Evolutionary conservation across 805 yeast species (phyloP).

Genomic region (Spathaspora girioi): DNA sequence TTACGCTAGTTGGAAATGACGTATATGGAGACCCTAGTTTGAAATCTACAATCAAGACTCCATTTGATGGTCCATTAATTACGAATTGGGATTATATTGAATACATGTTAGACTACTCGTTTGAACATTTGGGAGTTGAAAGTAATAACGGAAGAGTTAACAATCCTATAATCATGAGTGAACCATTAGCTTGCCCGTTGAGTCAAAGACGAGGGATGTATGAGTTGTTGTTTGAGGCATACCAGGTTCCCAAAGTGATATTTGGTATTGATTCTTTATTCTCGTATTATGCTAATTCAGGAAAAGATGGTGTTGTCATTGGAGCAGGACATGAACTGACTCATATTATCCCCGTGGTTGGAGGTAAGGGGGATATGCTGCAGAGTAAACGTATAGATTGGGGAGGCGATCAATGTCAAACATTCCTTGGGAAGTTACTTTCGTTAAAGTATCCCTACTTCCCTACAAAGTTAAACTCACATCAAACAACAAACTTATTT

Average conservation of each 20-base stretch:
- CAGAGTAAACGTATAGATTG: constrained; percentile 81
- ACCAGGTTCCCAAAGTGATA: constrained; percentile 66
- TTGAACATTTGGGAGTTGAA: constrained; percentile 70
- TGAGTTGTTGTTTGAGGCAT: constrained; percentile 83
- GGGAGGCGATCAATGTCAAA: constrained; percentile 80
- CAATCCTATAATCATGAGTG: constrained; percentile 80
- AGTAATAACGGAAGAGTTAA: constrained; percentile 47
- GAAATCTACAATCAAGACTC: constrained; percentile 65
- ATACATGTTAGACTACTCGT: constrained; percentile 75
- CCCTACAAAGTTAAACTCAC: constrained; percentile 64
- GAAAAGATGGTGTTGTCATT: constrained; percentile 63
- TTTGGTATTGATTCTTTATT: constrained; percentile 84
- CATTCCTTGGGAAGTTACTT: constrained; percentile 59
- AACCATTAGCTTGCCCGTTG: constrained; percentile 66
- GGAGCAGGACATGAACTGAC: constrained; percentile 83
- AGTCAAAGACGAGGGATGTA: constrained; percentile 72
- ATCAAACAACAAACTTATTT: constrained; percentile 65
- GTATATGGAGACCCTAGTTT: constrained; percentile 66
- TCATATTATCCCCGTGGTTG: constrained; percentile 73
- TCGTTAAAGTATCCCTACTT: constrained; percentile 87
- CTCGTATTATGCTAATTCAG: constrained; percentile 61
- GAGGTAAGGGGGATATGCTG: constrained; percentile 61
- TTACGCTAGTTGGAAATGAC: constrained; percentile 82
- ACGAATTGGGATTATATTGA: constrained; percentile 94
- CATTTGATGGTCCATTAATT: constrained; percentile 82